Percentiles rank a stretch among this genome's conserved stretches.
phyloP scores from a whole-genome alignment of 305 asterid species.

The Rubia peregrina region DNA sequence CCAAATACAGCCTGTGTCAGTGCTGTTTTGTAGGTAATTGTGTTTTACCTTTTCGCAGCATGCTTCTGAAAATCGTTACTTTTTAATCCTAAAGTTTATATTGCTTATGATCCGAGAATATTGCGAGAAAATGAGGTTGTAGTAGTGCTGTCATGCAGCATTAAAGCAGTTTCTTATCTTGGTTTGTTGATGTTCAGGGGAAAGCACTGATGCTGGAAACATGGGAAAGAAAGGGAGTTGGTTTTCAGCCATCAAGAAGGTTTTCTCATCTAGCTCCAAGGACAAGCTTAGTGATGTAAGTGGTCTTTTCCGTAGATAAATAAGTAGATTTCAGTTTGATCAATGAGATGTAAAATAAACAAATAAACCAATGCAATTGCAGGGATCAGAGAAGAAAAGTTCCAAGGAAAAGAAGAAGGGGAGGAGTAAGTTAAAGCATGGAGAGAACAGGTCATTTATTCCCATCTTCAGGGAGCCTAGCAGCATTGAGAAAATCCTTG shows the following conservation, averaged over 20 bases:
- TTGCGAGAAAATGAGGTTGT: neutral
- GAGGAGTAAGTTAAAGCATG: conserved; percentile 46
- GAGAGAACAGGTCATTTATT: conserved; percentile 59
- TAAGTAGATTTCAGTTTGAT: neutral
- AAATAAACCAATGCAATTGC: conserved; percentile 8
- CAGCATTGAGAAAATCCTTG: conserved; percentile 85
- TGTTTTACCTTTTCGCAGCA: neutral
- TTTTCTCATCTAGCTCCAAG: conserved; percentile 61
- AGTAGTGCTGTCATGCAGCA: neutral
- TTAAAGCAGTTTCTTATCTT: neutral
- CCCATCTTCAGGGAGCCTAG: conserved; percentile 82
- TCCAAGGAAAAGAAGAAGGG: conserved; percentile 66
- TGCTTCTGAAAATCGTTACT: neutral
- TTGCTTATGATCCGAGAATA: neutral
- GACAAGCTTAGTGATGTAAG: conserved; percentile 61
- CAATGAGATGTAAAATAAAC: too few species aligned
- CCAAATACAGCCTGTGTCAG: neutral
- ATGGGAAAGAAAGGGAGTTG: conserved; percentile 98
- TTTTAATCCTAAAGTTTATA: neutral
- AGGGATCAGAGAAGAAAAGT: conserved; percentile 59
- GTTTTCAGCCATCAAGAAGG: conserved; percentile 84
- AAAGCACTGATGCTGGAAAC: conserved; percentile 61
- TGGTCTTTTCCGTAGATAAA: neutral
- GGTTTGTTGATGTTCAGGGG: conserved; percentile 32
- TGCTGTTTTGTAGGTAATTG: conserved; percentile 12